These are phyloP conservation scores for Rhodotorula mucilaginosa DNA, from an alignment of 1,284 basidiomycete species.

Conservation along the genomic window DNA sequence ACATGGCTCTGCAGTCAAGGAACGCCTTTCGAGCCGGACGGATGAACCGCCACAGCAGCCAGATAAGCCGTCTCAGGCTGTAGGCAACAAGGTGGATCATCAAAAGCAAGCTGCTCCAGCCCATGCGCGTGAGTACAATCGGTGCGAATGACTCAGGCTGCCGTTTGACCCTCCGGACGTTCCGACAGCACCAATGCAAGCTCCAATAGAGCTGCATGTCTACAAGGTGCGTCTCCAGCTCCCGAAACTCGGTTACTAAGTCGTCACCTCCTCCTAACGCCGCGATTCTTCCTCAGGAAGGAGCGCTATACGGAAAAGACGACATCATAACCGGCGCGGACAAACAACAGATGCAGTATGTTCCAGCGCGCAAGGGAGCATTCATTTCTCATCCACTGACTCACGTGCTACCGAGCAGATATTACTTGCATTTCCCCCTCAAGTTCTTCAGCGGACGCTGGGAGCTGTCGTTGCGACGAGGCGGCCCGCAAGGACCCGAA, in stretches of 20 bases:
- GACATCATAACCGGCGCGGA: constrained; percentile 23
- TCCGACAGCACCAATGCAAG: background rate
- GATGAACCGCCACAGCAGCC: background rate
- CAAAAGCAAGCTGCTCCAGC: background rate
- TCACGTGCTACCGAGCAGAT: background rate
- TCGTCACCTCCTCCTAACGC: no score
- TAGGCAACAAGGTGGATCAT: background rate
- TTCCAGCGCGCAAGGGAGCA: background rate
- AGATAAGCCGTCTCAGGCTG: no score
- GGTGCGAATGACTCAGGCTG: background rate
- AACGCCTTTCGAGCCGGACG: no score
- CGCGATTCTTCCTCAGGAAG: background rate
- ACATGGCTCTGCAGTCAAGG: no score
- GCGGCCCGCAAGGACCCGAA: constrained; percentile 4
- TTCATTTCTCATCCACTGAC: background rate
- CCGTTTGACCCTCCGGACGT: background rate
- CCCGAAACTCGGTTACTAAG: background rate
- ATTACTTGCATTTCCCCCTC: constrained; percentile 18
- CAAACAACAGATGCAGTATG: constrained; percentile 13
- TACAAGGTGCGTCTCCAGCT: background rate
- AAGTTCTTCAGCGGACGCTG: constrained; percentile 2
- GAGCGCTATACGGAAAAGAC: constrained; percentile 4
- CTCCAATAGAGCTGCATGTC: constrained; percentile 9
- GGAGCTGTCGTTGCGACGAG: constrained; percentile 13
- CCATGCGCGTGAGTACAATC: background rate